These are phyloP conservation scores for Trametes coccinea DNA, from an alignment of 768 basidiomycete genomes.

Conservation along the genomic window DNA sequence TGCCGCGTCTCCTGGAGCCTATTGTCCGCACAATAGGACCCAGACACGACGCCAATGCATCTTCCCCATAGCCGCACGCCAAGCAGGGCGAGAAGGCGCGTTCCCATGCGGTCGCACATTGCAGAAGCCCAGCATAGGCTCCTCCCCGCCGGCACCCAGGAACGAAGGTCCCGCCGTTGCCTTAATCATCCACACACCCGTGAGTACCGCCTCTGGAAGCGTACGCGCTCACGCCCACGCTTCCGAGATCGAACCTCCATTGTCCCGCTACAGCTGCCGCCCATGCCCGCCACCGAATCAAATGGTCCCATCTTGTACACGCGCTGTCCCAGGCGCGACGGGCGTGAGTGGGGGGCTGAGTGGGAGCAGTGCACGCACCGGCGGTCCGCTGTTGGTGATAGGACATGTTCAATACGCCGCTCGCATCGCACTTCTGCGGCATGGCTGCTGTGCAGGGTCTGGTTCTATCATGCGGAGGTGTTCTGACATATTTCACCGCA, in stretches of 20 bases:
- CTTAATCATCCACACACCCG: background rate
- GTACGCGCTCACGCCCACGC: background rate
- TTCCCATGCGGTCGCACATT: background rate
- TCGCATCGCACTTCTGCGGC: background rate
- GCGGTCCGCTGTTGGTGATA: too few relatives aligned
- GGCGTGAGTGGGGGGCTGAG: background rate
- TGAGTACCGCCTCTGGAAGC: background rate
- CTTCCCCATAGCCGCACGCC: background rate
- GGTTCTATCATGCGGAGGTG: background rate
- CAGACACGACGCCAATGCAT: background rate
- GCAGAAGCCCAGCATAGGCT: conserved; percentile 1
- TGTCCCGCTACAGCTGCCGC: background rate
- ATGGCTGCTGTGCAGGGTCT: background rate
- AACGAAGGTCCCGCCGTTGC: background rate
- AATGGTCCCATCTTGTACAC: background rate
- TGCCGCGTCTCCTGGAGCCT: background rate
- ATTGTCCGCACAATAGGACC: background rate
- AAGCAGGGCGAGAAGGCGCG: background rate
- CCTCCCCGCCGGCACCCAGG: conserved; percentile 1
- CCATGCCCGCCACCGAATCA: conserved; percentile 1
- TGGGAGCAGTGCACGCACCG: background rate
- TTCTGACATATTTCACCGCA: too few relatives aligned
- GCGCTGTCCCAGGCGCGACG: conserved; percentile 3
- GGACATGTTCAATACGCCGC: background rate
- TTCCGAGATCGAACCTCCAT: background rate